These are phyloP conservation scores for Corylus avellana DNA, from an alignment of 306 rosid genomes.

Conservation along the genomic window DNA sequence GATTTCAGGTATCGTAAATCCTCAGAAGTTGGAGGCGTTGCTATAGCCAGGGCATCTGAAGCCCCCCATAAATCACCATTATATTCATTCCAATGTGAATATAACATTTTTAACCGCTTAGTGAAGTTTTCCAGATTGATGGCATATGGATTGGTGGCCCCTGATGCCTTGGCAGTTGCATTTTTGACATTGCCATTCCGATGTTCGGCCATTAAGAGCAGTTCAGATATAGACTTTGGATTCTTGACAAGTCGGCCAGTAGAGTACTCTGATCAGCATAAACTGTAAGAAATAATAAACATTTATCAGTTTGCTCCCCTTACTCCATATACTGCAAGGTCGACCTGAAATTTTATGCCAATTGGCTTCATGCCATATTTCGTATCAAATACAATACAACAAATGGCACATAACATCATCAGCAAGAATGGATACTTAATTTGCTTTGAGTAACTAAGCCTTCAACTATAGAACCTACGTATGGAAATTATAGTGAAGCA, in stretches of 20 bases:
- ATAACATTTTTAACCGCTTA: constrained; percentile 57
- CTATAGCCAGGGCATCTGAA: constrained; percentile 66
- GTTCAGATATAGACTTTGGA: neutral
- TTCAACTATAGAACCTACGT: neutral
- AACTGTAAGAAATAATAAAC: constrained; percentile 19
- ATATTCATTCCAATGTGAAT: constrained; percentile 69
- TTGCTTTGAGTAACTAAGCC: neutral
- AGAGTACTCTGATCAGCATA: constrained; percentile 20
- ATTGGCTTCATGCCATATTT: neutral
- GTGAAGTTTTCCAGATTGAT: constrained; percentile 68
- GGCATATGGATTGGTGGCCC: constrained; percentile 53
- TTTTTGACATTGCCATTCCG: constrained; percentile 70
- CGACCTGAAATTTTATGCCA: neutral
- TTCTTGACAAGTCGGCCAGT: neutral
- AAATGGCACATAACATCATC: neutral
- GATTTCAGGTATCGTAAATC: constrained; percentile 91
- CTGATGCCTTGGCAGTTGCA: constrained; percentile 59
- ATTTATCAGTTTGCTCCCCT: constrained; percentile 7
- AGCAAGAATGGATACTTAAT: neutral
- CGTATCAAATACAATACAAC: neutral
- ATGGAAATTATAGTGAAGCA: neutral
- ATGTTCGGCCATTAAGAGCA: constrained; percentile 66
- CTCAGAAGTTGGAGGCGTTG: constrained; percentile 83
- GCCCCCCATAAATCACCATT: constrained; percentile 69
- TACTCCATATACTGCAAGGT: constrained; percentile 9